These are phyloP conservation scores for Dacryopinax primogenitus DNA, from an alignment of 768 basidiomycete genomes.

Conservation along the genomic window DNA sequence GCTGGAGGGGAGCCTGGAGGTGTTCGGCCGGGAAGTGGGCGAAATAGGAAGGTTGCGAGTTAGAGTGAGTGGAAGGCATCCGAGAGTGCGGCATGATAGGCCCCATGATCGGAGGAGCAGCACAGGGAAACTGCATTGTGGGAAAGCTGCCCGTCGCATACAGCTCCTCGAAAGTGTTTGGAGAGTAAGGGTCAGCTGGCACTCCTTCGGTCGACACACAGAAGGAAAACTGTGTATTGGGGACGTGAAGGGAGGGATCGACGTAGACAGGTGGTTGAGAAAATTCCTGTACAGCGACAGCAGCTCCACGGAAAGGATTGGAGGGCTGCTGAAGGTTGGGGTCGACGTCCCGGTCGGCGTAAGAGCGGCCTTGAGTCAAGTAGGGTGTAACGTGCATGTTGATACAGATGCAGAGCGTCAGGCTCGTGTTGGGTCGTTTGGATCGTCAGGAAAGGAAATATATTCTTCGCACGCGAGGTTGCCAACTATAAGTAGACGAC, in stretches of 20 bases:
- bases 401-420: not conserved
- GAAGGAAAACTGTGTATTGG: not conserved
- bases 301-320: not conserved
- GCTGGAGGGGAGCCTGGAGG: not conserved
- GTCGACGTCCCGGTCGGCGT: not conserved
- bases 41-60: too few relatives aligned
- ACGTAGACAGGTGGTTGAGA: not conserved
- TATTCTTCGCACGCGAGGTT: constrained; percentile 2
- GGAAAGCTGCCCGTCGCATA: not conserved
- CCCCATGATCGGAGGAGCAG: not conserved
- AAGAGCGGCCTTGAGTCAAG: not conserved
- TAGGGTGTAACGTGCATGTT: not conserved
- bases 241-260: not conserved
- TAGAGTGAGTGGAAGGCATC: too few relatives aligned
- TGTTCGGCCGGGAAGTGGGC: not conserved
- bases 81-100: not conserved
- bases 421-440: not conserved
- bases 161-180: not conserved
- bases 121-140: not conserved
- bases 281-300: not conserved
- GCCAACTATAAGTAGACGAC: constrained; percentile 9
- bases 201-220: not conserved
- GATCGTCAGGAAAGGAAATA: not conserved
- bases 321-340: not conserved
- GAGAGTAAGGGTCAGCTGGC: not conserved